Conservation (phyloP, 768 basidiomycete species). For the Paxillus rubicundulus region DNA sequence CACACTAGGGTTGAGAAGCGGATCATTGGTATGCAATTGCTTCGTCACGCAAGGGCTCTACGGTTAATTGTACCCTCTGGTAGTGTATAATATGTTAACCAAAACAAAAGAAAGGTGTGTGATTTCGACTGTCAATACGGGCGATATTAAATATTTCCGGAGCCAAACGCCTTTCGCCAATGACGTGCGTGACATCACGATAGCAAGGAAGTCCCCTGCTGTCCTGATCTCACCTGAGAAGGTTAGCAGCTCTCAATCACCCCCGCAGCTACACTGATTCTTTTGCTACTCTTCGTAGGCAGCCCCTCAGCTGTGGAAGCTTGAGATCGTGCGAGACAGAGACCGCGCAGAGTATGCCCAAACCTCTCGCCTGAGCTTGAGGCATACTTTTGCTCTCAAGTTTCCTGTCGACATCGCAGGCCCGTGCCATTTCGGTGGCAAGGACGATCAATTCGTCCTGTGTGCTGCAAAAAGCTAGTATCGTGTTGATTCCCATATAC, state of each 20-base stretch:
- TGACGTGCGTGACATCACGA: constrained; percentile 51
- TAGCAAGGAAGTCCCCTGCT: constrained; percentile 43
- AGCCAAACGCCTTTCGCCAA: constrained; percentile 57
- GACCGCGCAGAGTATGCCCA: constrained; percentile 35
- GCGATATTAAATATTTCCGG: constrained; percentile 10
- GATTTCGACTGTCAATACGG: background rate
- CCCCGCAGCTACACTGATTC: constrained; percentile 5
- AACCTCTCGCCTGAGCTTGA: constrained; percentile 36
- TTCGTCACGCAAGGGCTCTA: background rate
- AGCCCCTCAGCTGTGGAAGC: constrained; percentile 76
- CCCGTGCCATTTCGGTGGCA: constrained; percentile 79
- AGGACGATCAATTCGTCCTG: constrained; percentile 73
- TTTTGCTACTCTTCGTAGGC: constrained; percentile 40
- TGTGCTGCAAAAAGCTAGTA: constrained; percentile 70
- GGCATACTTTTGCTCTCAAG: constrained; percentile 76
- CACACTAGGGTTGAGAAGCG: constrained; percentile 53
- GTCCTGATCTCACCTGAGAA: constrained; percentile 41
- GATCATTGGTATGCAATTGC: constrained; percentile 42
- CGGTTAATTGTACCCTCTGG: constrained; percentile 1
- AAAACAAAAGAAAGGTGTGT: constrained; percentile 45
- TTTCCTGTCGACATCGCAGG: constrained; percentile 70
- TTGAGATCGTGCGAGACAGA: constrained; percentile 59
- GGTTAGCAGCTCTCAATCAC: constrained; percentile 15
- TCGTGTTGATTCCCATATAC: background rate
- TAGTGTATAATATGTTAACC: constrained; percentile 49